These are phyloP conservation scores for Eucalyptus sp. DNA, from an alignment of 345 rosid genomes.

Conservation along the genomic window DNA sequence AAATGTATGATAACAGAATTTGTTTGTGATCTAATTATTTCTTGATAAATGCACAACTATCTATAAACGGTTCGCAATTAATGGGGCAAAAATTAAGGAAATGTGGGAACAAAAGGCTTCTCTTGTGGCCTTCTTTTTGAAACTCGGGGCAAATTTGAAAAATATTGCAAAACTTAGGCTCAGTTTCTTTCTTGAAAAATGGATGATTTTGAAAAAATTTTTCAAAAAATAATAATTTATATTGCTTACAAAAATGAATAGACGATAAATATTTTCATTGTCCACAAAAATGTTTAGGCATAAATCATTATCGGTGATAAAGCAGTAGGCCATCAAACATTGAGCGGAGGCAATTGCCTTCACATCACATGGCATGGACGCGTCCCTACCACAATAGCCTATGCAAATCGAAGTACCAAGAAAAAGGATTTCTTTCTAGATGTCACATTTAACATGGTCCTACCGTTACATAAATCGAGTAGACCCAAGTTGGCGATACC, in stretches of 20 bases:
- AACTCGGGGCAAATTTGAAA: not conserved
- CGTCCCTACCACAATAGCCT: not conserved
- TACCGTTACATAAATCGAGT: not conserved
- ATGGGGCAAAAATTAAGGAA: not conserved
- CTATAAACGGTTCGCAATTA: not conserved
- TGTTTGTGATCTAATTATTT: not conserved
- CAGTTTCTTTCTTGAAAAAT: too few species aligned
- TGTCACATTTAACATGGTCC: not conserved
- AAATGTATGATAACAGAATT: not conserved
- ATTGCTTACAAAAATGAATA: rapidly evolving
- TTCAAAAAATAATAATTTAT: too few species aligned
- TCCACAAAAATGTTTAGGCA: too few species aligned
- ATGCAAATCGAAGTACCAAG: not conserved
- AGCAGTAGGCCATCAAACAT: not conserved
- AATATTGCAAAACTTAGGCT: not conserved
- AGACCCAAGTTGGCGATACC: too few species aligned
- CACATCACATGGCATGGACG: not conserved
- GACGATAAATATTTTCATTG: rapidly evolving
- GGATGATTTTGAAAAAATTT: too few species aligned
- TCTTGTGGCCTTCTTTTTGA: not conserved
- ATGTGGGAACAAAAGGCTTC: not conserved
- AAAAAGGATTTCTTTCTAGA: not conserved
- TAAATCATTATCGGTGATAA: too few species aligned
- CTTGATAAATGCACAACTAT: not conserved
- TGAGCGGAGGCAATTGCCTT: not conserved